A percentile compares a stretch with the other conserved stretches of the same genome.
Conservation (phyloP, 192 early-diverging fungal genomes). For the Martensiomyces pterosporus region DNA sequence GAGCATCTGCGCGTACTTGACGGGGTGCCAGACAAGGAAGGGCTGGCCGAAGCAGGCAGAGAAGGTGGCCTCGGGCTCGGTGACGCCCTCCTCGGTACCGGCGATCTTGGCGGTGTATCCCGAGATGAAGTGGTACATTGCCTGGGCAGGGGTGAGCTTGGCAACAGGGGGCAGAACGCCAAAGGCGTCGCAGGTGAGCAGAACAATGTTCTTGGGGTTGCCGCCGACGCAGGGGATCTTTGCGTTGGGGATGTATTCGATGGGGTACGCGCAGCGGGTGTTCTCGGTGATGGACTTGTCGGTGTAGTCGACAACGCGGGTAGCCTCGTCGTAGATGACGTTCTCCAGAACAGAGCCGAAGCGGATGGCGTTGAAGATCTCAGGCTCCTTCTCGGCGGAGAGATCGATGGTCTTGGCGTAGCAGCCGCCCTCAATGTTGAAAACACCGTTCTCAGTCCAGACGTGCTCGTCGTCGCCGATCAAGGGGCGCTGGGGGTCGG, state of each 20-base stretch:
- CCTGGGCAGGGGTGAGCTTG: slow-evolving; percentile 77
- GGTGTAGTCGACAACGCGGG: slow-evolving; percentile 75
- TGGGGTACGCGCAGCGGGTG: slow-evolving; percentile 91
- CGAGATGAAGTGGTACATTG: slow-evolving; percentile 95
- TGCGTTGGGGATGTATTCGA: slow-evolving; percentile 88
- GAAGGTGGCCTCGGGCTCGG: slow-evolving; percentile 85
- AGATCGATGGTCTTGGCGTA: slow-evolving; percentile 98
- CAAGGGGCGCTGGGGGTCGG: slow-evolving; percentile 85
- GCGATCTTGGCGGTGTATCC: no score
- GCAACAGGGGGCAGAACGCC: slow-evolving; percentile 88
- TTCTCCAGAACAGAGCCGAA: slow-evolving; percentile 94
- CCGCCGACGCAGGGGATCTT: slow-evolving; percentile 83
- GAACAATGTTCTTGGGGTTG: slow-evolving; percentile 90
- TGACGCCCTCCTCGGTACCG: no score
- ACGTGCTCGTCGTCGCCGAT: slow-evolving; percentile 99
- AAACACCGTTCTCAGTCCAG: slow-evolving; percentile 95
- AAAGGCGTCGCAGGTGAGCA: slow-evolving; percentile 92
- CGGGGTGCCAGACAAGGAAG: slow-evolving; percentile 91
- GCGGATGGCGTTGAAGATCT: slow-evolving; percentile 94
- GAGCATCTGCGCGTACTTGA: slow-evolving; percentile 93
- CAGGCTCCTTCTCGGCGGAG: slow-evolving; percentile 95
- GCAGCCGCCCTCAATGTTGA: slow-evolving; percentile 99
- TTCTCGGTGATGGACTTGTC: slow-evolving; percentile 83
- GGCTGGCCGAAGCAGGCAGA: slow-evolving; percentile 86
- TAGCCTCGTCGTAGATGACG: slow-evolving; percentile 72